Evolutionary conservation across 768 basidiomycete genomes (phyloP).

Genomic region (Leccinum subtestaceum): DNA sequence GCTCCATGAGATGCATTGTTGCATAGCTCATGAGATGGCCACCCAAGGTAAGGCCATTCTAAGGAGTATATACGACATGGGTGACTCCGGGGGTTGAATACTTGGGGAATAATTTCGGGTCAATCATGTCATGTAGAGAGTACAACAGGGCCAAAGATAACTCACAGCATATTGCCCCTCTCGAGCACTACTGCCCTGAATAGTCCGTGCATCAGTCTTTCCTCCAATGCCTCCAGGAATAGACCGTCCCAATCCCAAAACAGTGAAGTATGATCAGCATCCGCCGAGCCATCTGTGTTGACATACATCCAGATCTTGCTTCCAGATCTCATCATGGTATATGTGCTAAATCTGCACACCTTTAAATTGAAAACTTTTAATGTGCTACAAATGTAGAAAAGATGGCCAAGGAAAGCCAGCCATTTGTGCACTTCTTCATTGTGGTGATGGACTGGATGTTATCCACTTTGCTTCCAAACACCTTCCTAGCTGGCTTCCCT

Average conservation of each 20-base stretch:
- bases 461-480: too few species aligned
- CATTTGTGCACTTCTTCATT: too few species aligned
- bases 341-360: neutral
- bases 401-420: too few species aligned
- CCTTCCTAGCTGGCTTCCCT: too few species aligned
- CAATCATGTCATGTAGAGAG: too few species aligned
- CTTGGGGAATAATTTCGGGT: neutral
- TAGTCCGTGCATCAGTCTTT: accelerated
- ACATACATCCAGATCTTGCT: neutral
- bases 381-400: too few species aligned
- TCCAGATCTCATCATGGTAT: neutral
- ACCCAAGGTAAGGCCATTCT: neutral
- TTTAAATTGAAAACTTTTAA: too few species aligned
- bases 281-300: neutral
- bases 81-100: neutral
- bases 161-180: neutral
- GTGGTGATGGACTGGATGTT: too few species aligned
- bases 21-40: neutral
- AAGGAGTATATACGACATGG: neutral
- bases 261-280: neutral
- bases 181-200: neutral
- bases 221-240: neutral
- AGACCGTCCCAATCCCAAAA: neutral
- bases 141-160: too few species aligned
- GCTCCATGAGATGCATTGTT: neutral